Evolutionary conservation across 129 eudicot species (phyloP).

Genomic region (Chrysanthemum lavandulifolium): DNA sequence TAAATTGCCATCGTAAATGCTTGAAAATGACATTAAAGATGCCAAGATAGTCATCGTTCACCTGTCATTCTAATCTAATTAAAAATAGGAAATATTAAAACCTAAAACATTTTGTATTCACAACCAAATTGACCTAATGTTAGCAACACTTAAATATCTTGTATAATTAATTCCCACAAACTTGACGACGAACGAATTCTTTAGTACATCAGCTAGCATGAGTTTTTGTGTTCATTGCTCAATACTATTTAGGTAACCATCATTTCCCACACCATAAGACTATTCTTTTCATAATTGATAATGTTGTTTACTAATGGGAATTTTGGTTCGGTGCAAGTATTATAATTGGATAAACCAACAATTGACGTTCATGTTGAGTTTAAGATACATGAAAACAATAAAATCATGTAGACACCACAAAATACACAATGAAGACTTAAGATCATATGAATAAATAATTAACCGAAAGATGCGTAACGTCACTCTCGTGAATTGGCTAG

Average conservation of each 20-base stretch:
- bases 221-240: not conserved
- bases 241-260: not conserved
- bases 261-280: not conserved
- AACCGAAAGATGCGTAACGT: no score
- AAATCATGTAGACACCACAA: no score
- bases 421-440: no score
- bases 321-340: no score
- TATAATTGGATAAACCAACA: no score
- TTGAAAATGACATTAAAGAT: not conserved
- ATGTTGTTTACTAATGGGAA: not conserved
- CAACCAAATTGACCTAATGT: not conserved
- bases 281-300: not conserved
- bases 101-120: not conserved
- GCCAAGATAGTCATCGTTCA: constrained; percentile 1
- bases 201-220: not conserved
- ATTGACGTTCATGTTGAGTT: no score
- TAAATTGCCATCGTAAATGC: constrained; percentile 5
- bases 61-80: constrained; percentile 6
- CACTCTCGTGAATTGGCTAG: no score
- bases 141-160: not conserved
- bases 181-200: not conserved
- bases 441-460: no score
- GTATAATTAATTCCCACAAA: not conserved
- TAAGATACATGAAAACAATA: no score
- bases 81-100: not conserved